Base-by-base conservation (phyloP, 2,329 filamentous ascomycete species). In the Cladosporium sp. region DNA sequence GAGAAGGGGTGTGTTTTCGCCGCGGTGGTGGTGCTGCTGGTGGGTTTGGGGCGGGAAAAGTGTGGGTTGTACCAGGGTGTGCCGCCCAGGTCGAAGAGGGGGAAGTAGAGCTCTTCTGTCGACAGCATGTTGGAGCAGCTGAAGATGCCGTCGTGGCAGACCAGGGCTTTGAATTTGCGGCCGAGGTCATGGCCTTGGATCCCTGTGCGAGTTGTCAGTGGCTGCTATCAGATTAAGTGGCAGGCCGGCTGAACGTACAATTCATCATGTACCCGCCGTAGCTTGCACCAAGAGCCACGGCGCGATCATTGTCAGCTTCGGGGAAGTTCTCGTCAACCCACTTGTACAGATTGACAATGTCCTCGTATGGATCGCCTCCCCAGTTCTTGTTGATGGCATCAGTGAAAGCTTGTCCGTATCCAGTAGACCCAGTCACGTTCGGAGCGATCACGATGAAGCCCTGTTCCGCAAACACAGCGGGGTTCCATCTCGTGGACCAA, bases 111-210 rank as follows among this genome's bases (percentile, higher is more conserved):
- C 59, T 81, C 78, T 53, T 81, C 78, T 15, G 66, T 68, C 0
- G 61, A 58, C 19, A 68, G 56, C 52, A 64, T 55, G n/a, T 60
- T 58, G 6, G 56, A 52, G 42, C 59, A 59, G 36, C 54, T 61
- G 13, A 61, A 60, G 29, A 65, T 60, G 50, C 64, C 64, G 59
- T 96, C 89, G 65, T 96, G 90, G 61, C 85, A 90, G 22, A 95
- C 89, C 3, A 96, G 77, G 0, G 89, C 89, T 68, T 89, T 89
- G 79, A 96, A 95, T 58, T 86, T 83, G 22, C 88, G 83, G 17
- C 89, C 90, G 0, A 96, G 78, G 1, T 82, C 78, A 56, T 93
- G 86, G 7, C 90, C 90, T 69, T 95, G 89, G 60, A 96, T 89
- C 89, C 90, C 57, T 59, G 36, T 22, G 6, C 6, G 18, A 34